phyloP scores from a whole-genome alignment of 179 eudicot genomes.

The Actinidia arguta region DNA sequence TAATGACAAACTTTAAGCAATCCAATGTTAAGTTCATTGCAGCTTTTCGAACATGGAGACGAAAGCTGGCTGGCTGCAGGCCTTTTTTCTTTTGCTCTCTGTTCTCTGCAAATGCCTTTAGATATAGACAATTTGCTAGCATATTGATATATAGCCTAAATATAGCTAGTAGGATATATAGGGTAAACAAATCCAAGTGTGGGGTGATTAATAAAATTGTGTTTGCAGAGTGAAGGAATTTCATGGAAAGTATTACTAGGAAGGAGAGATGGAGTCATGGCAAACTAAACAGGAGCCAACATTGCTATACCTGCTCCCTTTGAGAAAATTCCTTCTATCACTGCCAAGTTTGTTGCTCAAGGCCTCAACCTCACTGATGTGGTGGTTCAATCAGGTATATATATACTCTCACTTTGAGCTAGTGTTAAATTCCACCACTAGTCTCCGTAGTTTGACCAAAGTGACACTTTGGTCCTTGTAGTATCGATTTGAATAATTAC shows the following conservation, averaged over 20 bases:
- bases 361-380: constrained; percentile 78
- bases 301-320: constrained; percentile 60
- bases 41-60: background rate
- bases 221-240: constrained; percentile 80
- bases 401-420: too few relatives aligned
- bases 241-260: constrained; percentile 75
- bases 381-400: constrained; percentile 73
- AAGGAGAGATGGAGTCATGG: constrained; percentile 80
- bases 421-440: too few relatives aligned
- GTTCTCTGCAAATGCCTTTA: too few relatives aligned
- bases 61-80: background rate
- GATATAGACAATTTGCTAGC: too few relatives aligned
- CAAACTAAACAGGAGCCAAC: constrained; percentile 76
- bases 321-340: constrained; percentile 47
- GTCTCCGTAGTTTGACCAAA: too few relatives aligned
- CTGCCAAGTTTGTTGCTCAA: constrained; percentile 54
- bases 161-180: background rate
- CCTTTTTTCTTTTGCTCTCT: too few relatives aligned
- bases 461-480: too few relatives aligned
- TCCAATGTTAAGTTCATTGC: background rate
- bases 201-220: background rate
- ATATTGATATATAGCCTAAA: background rate
- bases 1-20: background rate
- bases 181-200: background rate
- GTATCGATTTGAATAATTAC: too few relatives aligned